These are phyloP conservation scores for Debaryomyces fabryi DNA, from an alignment of 1,139 yeast species.

Conservation along the genomic window DNA sequence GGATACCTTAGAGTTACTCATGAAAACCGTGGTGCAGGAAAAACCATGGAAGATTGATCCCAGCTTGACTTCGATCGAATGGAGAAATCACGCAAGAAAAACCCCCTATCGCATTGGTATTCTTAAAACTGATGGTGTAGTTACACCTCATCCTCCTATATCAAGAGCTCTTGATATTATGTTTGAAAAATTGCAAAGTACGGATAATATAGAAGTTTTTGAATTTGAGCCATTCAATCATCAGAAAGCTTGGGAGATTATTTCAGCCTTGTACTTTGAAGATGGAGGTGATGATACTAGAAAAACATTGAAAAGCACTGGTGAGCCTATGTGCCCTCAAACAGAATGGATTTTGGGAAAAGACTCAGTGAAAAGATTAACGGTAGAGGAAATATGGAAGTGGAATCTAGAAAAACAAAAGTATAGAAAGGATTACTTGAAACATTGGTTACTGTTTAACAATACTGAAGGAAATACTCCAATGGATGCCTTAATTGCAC, in stretches of 20 bases:
- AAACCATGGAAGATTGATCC: constrained; percentile 28
- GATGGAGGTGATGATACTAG: constrained; percentile 27
- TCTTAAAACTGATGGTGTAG: constrained; percentile 20
- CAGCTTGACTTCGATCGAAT: constrained; percentile 17
- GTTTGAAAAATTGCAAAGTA: constrained; percentile 15
- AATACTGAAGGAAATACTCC: constrained; percentile 8
- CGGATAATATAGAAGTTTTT: constrained; percentile 20
- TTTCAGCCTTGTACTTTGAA: constrained; percentile 22
- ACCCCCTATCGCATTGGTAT: constrained; percentile 19
- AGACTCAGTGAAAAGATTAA: constrained; percentile 10
- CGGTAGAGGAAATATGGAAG: constrained; percentile 18
- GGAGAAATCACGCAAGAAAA: constrained; percentile 17
- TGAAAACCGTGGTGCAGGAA: constrained; percentile 28
- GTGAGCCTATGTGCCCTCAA: constrained; percentile 24
- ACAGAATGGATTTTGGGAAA: constrained; percentile 22
- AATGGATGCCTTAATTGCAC: constrained; percentile 14
- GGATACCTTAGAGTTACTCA: constrained; percentile 27
- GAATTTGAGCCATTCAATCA: constrained; percentile 22
- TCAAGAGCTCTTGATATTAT: constrained; percentile 24
- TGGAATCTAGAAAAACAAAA: constrained; percentile 25
- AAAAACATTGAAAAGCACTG: constrained; percentile 14
- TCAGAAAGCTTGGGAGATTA: constrained; percentile 16
- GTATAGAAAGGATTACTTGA: constrained; percentile 23
- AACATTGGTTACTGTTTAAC: constrained; percentile 20
- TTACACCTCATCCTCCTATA: constrained; percentile 25